These are phyloP conservation scores for Rubus parviflorus DNA, from an alignment of 306 rosid genomes.

Conservation along the genomic window DNA sequence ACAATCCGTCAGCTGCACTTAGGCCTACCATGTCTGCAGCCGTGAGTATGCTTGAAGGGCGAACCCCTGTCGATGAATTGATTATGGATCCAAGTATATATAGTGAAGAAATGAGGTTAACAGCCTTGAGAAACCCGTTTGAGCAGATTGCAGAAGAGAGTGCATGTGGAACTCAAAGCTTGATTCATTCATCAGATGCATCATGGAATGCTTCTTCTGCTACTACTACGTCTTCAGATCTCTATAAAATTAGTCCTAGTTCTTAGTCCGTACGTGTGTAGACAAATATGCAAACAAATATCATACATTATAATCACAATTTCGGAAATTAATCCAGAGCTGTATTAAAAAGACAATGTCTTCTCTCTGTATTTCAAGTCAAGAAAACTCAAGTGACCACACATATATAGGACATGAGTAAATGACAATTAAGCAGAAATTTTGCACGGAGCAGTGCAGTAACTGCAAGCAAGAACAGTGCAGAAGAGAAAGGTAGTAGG, in stretches of 20 bases:
- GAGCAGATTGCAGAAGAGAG: not conserved
- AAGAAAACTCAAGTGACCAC: too few relatives aligned
- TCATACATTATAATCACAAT: too few relatives aligned
- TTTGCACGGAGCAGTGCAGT: too few relatives aligned
- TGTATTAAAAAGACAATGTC: too few relatives aligned
- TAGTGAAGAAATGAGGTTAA: slow-evolving; percentile 5
- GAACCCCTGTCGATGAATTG: not conserved
- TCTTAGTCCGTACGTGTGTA: not conserved
- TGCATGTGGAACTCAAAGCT: not conserved
- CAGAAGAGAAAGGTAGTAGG: too few relatives aligned
- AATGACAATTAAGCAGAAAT: too few relatives aligned
- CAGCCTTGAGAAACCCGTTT: slow-evolving; percentile 1
- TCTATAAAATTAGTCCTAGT: not conserved
- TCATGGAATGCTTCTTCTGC: not conserved
- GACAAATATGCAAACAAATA: too few relatives aligned
- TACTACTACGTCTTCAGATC: not conserved
- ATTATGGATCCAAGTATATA: not conserved
- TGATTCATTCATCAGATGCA: not conserved
- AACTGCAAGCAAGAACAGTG: too few relatives aligned
- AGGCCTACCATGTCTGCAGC: slow-evolving; percentile 11
- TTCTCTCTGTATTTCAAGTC: too few relatives aligned
- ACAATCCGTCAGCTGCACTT: not conserved
- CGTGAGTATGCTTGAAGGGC: slow-evolving; percentile 10
- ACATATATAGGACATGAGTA: too few relatives aligned
- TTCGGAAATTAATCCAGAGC: too few relatives aligned